Conservation (phyloP, 2,329 filamentous ascomycete genomes). For the Zarea fungicola region DNA sequence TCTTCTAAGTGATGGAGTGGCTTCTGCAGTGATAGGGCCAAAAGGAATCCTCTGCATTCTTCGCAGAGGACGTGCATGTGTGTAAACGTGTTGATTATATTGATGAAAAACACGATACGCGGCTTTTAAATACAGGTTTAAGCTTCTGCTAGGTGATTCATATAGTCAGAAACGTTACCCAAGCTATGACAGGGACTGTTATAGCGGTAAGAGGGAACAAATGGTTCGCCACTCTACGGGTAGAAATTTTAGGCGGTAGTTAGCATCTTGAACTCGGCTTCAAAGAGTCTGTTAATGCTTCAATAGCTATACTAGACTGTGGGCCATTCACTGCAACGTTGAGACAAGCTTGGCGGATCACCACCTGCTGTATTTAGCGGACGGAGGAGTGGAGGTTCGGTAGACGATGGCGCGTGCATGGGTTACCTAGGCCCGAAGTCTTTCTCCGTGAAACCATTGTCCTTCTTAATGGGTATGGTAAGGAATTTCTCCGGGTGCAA, state of each 20-base stretch:
- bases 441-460: not conserved
- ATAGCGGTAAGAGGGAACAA: constrained; percentile 10
- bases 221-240: constrained; percentile 20
- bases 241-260: not conserved
- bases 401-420: not conserved
- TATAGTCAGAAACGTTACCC: constrained; percentile 19
- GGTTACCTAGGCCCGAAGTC: not conserved
- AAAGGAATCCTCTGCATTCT: too few species aligned
- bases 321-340: constrained; percentile 32
- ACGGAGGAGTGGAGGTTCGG: not conserved
- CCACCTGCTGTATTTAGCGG: not conserved
- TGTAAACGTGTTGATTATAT: too few species aligned
- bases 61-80: too few species aligned
- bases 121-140: too few species aligned
- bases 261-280: not conserved
- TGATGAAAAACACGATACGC: too few species aligned
- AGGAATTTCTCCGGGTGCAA: not conserved
- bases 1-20: too few species aligned
- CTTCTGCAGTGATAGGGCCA: too few species aligned
- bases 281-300: not conserved
- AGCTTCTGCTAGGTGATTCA: constrained; percentile 12
- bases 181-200: constrained; percentile 23
- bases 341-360: constrained; percentile 4
- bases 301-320: constrained; percentile 15
- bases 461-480: not conserved